Base-by-base conservation (phyloP, 257 asterid species). In the Linderniella brevidens region DNA sequence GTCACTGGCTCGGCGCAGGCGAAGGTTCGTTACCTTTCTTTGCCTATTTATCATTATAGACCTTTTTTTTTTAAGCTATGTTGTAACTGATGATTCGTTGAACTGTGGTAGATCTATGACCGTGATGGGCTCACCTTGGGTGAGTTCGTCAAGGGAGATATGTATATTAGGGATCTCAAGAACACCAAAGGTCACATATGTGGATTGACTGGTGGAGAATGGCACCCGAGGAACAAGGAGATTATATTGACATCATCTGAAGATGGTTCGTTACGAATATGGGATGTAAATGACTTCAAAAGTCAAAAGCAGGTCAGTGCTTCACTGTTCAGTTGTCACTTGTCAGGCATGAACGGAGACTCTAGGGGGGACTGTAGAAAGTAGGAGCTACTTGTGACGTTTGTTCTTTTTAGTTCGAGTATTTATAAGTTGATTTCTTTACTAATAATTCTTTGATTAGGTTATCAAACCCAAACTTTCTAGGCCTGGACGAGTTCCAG, bases 1-100 rank as follows among this genome's bases (percentile, higher is more conserved):
- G 93, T 88, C 50, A 84, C 94, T 55, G 98, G 98, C 52, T 88
- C 98, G 50, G 98, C 96, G 58, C 98, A 88, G 70, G 93, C 95
- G 59, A 88, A 88, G 93, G 98, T 84, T 48, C 60, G 44, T 49
- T 54, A 55, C 46, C 44, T 5, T 45, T 47, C 44, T 49, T 46
- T 46, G 41, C 47, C 48, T 44, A 14, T 36, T 41, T 50, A 57
- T 47, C 16, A 38, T 43, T 59, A 47, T 52, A 50, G 48, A 5
- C 47, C 44, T 39, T 56, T 16, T 9, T 32, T 17, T 42, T 9
- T 19, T 54, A 40, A 41, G 44, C 9, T 4, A 39, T 11, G 55
- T 55, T 57, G 35, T 45, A 61, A 46, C 58, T 4, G 62, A 53
- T 13, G 16, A 19, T 52, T 19, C 50, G 19, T 18, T 75, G 40